A percentile compares a stretch with the other conserved stretches of the same genome.
Conservation (phyloP, 345 rosid species). For the Gossypium anomalum region DNA sequence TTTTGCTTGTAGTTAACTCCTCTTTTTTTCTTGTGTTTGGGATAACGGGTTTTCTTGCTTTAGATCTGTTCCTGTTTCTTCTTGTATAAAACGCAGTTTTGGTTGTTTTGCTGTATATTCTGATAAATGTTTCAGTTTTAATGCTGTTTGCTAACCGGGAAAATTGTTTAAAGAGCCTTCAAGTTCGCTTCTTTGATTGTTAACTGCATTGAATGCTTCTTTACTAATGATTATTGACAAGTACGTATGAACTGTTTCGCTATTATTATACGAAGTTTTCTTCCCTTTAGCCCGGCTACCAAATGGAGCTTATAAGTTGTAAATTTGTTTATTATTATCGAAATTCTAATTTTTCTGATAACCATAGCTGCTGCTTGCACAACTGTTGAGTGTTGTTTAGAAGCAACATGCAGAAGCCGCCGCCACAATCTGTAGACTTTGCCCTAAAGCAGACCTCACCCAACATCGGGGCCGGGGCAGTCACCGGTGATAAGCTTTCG, state of each 20-base stretch:
- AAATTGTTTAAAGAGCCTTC: conserved; percentile 3
- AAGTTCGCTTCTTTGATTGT: neutral
- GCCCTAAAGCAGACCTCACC: conserved; percentile 89
- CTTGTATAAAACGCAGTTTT: conserved; percentile 1
- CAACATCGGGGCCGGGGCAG: conserved; percentile 70
- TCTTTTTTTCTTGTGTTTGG: conserved; percentile 10
- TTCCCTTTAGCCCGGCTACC: conserved; percentile 5
- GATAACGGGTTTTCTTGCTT: conserved; percentile 1
- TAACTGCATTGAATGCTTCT: neutral
- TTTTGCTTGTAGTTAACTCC: neutral
- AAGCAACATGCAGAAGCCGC: conserved; percentile 76
- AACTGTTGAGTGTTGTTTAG: neutral
- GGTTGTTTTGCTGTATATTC: neutral
- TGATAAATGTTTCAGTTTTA: conserved; percentile 5
- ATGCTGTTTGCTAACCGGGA: conserved; percentile 19
- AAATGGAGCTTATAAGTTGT: neutral
- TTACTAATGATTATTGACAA: neutral
- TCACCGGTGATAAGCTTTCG: conserved; percentile 70
- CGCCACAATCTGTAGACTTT: conserved; percentile 57
- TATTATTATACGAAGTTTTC: conserved; percentile 14
- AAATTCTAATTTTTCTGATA: conserved; percentile 11
- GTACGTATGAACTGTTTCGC: neutral
- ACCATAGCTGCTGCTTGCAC: neutral
- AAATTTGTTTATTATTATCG: conserved; percentile 8
- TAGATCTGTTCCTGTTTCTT: conserved; percentile 26